Conservation (phyloP, 176 grass and related monocot genomes). For the Ampelocalamus luodianensis region DNA sequence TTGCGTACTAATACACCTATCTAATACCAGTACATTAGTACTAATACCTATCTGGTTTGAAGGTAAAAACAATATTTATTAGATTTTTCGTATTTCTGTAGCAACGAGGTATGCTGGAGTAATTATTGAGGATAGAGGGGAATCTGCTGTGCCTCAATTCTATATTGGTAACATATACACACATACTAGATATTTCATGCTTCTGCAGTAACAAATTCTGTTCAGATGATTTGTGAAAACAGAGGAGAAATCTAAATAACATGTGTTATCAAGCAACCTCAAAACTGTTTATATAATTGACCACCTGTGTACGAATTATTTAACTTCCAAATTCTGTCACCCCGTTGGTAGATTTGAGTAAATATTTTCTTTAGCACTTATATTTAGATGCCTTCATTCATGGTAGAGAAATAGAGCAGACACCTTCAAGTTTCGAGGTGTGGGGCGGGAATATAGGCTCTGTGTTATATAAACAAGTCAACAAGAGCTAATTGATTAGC, state of each 20-base stretch:
- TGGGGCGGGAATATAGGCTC: too few species aligned
- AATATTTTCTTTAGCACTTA: neutral
- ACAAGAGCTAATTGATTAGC: neutral
- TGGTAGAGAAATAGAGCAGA: too few species aligned
- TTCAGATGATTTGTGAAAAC: neutral
- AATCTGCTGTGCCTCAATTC: neutral
- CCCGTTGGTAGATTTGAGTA: too few species aligned
- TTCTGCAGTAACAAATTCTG: too few species aligned
- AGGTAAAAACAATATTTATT: neutral
- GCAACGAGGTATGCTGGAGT: neutral
- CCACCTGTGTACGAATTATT: neutral
- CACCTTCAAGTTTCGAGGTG: too few species aligned
- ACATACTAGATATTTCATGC: too few species aligned
- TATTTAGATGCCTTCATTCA: neutral
- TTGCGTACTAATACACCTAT: neutral
- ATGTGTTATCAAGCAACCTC: neutral
- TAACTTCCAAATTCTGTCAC: neutral
- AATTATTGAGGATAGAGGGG: neutral
- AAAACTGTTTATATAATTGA: neutral
- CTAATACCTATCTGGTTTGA: neutral
- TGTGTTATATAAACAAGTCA: neutral
- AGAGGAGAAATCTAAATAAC: neutral
- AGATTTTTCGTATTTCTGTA: neutral
- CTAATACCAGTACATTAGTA: neutral
- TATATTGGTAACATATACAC: too few species aligned